Evolutionary conservation across 2,329 filamentous ascomycete species (phyloP).

Genomic region (Sporothrix pallida): DNA sequence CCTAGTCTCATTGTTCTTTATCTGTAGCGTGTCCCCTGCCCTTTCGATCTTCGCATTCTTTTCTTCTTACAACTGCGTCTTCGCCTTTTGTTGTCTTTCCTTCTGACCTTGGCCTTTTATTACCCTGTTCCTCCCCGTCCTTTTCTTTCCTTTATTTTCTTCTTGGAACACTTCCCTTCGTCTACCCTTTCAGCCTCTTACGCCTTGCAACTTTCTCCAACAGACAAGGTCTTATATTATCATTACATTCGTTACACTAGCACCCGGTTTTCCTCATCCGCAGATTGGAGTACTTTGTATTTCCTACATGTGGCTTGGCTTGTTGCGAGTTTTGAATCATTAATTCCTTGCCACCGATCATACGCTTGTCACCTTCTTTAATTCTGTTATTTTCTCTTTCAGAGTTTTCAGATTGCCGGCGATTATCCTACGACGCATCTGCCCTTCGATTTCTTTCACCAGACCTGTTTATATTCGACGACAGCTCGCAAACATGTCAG

Average conservation of each 20-base stretch:
- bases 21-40: not conserved
- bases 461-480: not conserved
- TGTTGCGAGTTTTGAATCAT: too few relatives aligned
- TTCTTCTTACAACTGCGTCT: not conserved
- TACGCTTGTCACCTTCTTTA: too few relatives aligned
- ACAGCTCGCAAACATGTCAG: constrained; percentile 36
- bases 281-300: too few relatives aligned
- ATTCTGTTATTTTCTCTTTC: too few relatives aligned
- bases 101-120: not conserved
- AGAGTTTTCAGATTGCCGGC: too few relatives aligned
- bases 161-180: too few relatives aligned
- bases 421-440: too few relatives aligned
- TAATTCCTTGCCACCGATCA: too few relatives aligned
- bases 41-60: constrained; percentile 1
- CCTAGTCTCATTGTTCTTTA: constrained; percentile 6
- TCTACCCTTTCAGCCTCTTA: not conserved
- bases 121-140: not conserved
- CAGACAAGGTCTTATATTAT: not conserved
- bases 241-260: too few relatives aligned
- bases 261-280: too few relatives aligned
- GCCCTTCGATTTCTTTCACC: not conserved
- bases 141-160: not conserved
- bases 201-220: not conserved
- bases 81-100: not conserved
- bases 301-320: too few relatives aligned